Base-by-base conservation (phyloP, 371 early-diverging fungal species). In the Parasitella parasitica region DNA sequence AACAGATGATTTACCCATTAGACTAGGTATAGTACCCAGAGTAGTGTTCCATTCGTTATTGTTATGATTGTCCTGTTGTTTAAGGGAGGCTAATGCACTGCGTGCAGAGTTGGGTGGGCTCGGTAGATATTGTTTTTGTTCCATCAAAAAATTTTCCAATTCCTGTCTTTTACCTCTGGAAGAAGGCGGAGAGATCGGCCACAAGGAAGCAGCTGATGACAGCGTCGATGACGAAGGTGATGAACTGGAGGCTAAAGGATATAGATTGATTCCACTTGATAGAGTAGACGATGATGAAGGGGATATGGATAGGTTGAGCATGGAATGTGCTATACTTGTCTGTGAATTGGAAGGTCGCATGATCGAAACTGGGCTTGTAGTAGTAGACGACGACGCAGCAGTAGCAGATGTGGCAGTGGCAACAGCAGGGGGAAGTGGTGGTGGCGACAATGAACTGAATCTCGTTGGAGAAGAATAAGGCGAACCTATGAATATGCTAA, bases 301-400 rank as follows among this genome's bases (percentile, higher is more conserved):
- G 6, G 79, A 78, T 12, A 78, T 54, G 0, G 74, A 66, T 15
- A 78, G 63, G 43, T 78, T 76, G 1, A 76, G 50, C 79, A 78
- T 78, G 35, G 79, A 78, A 57, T 71, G 52, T n/a, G 73, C 64
- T 58, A 63, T 70, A 36, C 61, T 55, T 61, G 63, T 53, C 56
- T 59, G 69, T 41, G 64, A 51, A 43, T 66, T 57, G 8, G 65
- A 36, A 26, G 63, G 49, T 69, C 60, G 60, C 66, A 64, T 34
- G 58, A 56, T 49, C 36, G 55, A 57, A 41, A 66, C 57, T 13
- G 66, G 41, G 18, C 54, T 57, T 50, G 61, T 34, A 20, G 57
- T 26, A 1, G 35, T 35, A 24, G 65, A 39, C 37, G 69, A 16
- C 20, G 43, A 43, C 11, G 43, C 13, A 16, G 39, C n/a, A 18